A percentile compares a stretch with the other conserved stretches of the same genome.
These are phyloP conservation scores for Metschnikowia rubicola DNA, from an alignment of 805 yeast species.

Conservation along the genomic window DNA sequence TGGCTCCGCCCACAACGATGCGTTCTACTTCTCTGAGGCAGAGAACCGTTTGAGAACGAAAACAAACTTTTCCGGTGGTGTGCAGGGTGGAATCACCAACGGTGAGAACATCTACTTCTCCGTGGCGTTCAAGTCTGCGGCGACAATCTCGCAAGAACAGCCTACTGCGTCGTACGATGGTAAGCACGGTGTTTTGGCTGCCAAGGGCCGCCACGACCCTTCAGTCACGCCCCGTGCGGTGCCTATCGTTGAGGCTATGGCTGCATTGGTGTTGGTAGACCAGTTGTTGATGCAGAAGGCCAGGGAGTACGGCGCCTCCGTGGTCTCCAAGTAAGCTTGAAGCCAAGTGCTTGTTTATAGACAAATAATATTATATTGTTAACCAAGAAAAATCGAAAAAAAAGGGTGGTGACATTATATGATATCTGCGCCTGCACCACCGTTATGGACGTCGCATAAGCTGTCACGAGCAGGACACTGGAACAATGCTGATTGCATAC, in stretches of 20 bases:
- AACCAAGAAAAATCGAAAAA: not conserved
- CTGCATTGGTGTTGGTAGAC: conserved; percentile 91
- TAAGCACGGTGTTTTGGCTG: conserved; percentile 79
- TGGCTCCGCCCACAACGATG: conserved; percentile 93
- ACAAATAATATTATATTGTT: not conserved
- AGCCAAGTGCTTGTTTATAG: not conserved
- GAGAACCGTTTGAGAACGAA: conserved; percentile 70
- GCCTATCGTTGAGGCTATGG: conserved; percentile 97
- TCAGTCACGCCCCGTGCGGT: conserved; percentile 98
- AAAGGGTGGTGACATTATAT: not conserved
- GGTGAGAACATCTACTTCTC: conserved; percentile 94
- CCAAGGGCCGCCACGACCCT: conserved; percentile 98
- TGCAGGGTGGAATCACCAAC: conserved; percentile 96
- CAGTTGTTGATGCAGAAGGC: conserved; percentile 80
- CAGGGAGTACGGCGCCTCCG: conserved; percentile 45
- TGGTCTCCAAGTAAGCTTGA: conserved; percentile 5
- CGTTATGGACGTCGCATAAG: too few species aligned
- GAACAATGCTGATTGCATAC: too few species aligned
- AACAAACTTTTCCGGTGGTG: conserved; percentile 94
- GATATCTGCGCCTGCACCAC: too few species aligned
- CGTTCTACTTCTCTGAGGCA: conserved; percentile 62
- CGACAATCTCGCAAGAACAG: conserved; percentile 94
- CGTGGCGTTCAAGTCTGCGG: conserved; percentile 97
- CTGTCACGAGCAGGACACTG: too few species aligned
- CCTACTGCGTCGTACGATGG: conserved; percentile 87